Evolutionary conservation across 805 yeast species (phyloP).

Genomic region (Metschnikowia lochheadii): DNA sequence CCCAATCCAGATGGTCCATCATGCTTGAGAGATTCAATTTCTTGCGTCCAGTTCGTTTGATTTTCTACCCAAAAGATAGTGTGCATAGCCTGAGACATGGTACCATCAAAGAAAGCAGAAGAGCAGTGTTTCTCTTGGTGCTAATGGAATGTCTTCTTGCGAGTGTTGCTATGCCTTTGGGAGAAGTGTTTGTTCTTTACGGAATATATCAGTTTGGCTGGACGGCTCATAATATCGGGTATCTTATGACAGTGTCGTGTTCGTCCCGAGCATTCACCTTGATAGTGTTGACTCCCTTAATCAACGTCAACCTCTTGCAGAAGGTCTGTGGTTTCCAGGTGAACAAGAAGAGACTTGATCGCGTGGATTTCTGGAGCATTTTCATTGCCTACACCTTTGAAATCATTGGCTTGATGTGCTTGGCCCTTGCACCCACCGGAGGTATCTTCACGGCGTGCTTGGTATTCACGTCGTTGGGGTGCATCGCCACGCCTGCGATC

Average conservation of each 20-base stretch:
- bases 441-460: conserved; percentile 30
- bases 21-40: conserved; percentile 19
- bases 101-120: conserved; percentile 20
- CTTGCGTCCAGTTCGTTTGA: conserved; percentile 46
- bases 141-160: conserved; percentile 39
- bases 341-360: conserved; percentile 46
- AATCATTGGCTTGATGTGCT: conserved; percentile 30
- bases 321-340: conserved; percentile 26
- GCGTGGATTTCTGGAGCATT: conserved; percentile 42
- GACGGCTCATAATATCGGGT: conserved; percentile 52
- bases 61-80: conserved; percentile 48
- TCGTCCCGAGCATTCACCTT: conserved; percentile 46
- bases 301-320: conserved; percentile 36
- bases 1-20: not conserved
- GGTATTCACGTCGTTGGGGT: conserved; percentile 40
- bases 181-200: conserved; percentile 46
- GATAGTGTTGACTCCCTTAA: conserved; percentile 49
- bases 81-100: conserved; percentile 19
- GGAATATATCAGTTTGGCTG: conserved; percentile 52
- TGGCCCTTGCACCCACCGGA: conserved; percentile 29
- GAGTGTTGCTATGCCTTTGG: conserved; percentile 37
- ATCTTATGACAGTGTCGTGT: conserved; percentile 50
- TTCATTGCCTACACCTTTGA: conserved; percentile 38
- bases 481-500: conserved; percentile 45
- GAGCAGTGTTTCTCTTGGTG: conserved; percentile 47